Conservation (phyloP, 73 alveolate species). For the Diophrys appendiculata region DNA sequence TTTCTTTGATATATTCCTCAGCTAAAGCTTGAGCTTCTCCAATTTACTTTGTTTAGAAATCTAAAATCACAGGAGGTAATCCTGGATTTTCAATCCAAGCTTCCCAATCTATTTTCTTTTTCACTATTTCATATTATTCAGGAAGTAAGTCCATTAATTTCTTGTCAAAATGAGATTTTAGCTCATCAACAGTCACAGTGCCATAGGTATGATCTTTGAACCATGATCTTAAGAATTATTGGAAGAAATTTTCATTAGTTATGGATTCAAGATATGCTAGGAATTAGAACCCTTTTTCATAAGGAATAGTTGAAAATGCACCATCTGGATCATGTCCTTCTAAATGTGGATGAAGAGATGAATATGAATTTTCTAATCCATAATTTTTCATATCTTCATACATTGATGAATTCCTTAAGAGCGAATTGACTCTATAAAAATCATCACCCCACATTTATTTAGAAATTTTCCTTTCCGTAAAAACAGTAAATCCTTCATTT, state of each 20-base stretch:
- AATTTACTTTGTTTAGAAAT: constrained; percentile 39
- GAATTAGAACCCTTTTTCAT: constrained; percentile 95
- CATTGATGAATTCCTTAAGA: constrained; percentile 60
- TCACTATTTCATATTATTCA: constrained; percentile 25
- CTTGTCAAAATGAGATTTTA: constrained; percentile 5
- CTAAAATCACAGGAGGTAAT: constrained; percentile 66
- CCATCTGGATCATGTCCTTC: constrained; percentile 94
- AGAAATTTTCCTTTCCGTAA: constrained; percentile 72
- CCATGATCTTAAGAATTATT: constrained; percentile 67
- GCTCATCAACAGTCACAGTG: constrained; percentile 45
- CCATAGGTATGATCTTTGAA: constrained; percentile 47
- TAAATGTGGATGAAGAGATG: constrained; percentile 64
- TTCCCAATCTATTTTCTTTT: constrained; percentile 78
- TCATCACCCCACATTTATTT: constrained; percentile 22
- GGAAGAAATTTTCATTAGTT: constrained; percentile 81
- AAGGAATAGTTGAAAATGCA: constrained; percentile 93
- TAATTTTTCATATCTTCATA: constrained; percentile 57
- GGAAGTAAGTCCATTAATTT: constrained; percentile 5
- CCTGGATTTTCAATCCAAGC: constrained; percentile 82
- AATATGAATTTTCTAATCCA: constrained; percentile 63
- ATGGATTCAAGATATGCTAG: constrained; percentile 81
- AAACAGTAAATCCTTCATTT: constrained; percentile 90
- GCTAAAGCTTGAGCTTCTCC: constrained; percentile 48
- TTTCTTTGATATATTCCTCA: constrained; percentile 33
- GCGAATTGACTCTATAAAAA: constrained; percentile 57